Conservation (phyloP, 1,284 basidiomycete genomes). For the Cryptococcus amylolentus region DNA sequence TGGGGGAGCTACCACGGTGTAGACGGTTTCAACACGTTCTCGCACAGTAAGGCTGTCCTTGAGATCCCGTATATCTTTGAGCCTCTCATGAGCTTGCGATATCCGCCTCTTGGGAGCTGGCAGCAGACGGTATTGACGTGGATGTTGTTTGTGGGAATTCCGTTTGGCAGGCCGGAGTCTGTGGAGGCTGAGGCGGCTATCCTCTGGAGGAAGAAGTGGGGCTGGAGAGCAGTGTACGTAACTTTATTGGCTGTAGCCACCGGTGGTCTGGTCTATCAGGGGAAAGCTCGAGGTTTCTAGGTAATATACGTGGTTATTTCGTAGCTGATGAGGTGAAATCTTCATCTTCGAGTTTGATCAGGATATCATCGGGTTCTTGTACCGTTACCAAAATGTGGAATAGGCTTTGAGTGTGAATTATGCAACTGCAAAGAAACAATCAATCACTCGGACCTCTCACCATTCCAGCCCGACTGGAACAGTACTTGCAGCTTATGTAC, state of each 20-base stretch:
- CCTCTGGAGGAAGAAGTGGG: conserved; percentile 8
- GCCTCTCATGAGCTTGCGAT: conserved; percentile 39
- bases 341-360: too few relatives aligned
- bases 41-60: conserved; percentile 42
- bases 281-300: too few relatives aligned
- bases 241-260: background rate
- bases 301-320: too few relatives aligned
- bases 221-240: conserved; percentile 1
- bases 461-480: too few relatives aligned
- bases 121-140: conserved; percentile 22
- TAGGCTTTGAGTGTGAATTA: too few relatives aligned
- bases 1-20: conserved; percentile 48
- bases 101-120: conserved; percentile 31
- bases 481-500: too few relatives aligned
- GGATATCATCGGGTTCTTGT: too few relatives aligned
- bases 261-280: too few relatives aligned
- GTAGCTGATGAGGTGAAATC: too few relatives aligned
- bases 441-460: too few relatives aligned
- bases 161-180: conserved; percentile 36
- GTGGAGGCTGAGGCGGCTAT: conserved; percentile 32
- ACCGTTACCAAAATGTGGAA: too few relatives aligned
- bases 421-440: too few relatives aligned
- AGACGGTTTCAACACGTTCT: conserved; percentile 46
- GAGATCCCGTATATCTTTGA: conserved; percentile 42
- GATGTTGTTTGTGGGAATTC: conserved; percentile 23